Base-by-base conservation (phyloP, 306 rosid species). In the Castanea crenata region DNA sequence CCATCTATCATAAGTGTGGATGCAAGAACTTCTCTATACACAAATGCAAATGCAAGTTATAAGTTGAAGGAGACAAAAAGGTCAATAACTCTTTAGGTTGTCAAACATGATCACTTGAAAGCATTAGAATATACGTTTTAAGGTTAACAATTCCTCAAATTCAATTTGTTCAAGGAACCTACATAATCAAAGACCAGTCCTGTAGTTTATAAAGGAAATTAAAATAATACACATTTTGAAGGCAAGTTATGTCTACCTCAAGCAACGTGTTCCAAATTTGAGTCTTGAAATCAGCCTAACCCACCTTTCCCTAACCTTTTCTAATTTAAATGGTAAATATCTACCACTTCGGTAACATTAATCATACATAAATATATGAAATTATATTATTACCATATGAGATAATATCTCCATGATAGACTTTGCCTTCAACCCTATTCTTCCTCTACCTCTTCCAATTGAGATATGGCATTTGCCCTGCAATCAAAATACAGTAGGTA, bases 371-470 rank as follows among this genome's bases (percentile, higher is more conserved):
- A 35, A 5, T 3, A 35, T 35, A 35, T 3, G 41, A 5, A 3
- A 35, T 35, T 3, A 5, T 35, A 35, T 74, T 79, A 74, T 71
- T 86, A 92, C 98, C 97, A 84, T 87, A 89, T 21, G 99, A 92
- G 76, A 95, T 78, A 74, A 95, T 90, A 88, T 95, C 97, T 78
- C 97, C 97, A 74, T 95, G 98, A 62, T 75, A 82, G 69, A 95
- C 86, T 90, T 89, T 90, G 68, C 83, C 89, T 74, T 88, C 94
- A 68, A 85, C 80, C 55, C 83, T 81, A 51, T 58, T 88, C 89
- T 88, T 95, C 38, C 79, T 84, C 84, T 87, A 73, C 84, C 75
- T 92, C 82, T 89, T 93, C 97, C 98, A 89, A 77, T 92, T 95
- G 75, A 92, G 83, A 86, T 86, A 95, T 2, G 98, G 91, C 73